Conservation (phyloP, 1,139 yeast genomes). For the Kodamaea derodonti region DNA sequence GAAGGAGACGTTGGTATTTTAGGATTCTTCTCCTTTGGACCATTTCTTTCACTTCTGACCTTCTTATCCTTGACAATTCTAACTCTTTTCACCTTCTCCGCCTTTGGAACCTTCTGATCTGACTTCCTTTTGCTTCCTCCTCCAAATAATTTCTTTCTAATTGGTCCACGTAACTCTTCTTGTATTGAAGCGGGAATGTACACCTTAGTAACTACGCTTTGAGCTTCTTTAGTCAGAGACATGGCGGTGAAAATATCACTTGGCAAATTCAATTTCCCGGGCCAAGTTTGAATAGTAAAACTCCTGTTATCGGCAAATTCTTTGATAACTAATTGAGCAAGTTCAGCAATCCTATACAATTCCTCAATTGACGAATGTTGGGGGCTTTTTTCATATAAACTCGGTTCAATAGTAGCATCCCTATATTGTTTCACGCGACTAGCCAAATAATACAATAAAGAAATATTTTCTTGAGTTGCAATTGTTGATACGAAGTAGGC, state of each 20-base stretch:
- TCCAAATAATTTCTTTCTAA: conserved; percentile 23
- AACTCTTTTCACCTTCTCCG: conserved; percentile 1
- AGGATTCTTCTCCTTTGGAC: conserved; percentile 7
- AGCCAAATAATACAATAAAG: conserved; percentile 70
- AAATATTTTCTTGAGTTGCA: conserved; percentile 64
- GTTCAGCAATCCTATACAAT: conserved; percentile 67
- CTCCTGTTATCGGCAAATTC: conserved; percentile 52
- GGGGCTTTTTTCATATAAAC: conserved; percentile 27
- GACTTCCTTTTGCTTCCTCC: conserved; percentile 5
- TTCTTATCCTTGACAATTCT: conserved; percentile 7
- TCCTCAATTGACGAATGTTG: conserved; percentile 28
- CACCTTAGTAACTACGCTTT: conserved; percentile 39
- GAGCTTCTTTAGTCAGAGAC: conserved; percentile 42
- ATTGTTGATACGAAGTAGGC: conserved; percentile 58
- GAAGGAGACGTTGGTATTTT: conserved; percentile 19
- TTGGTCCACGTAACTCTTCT: conserved; percentile 21
- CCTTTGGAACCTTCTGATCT: conserved; percentile 5
- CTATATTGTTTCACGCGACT: conserved; percentile 78
- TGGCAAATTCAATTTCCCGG: conserved; percentile 69
- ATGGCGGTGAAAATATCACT: conserved; percentile 62
- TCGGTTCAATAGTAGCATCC: conserved; percentile 47
- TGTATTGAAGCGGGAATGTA: conserved; percentile 47
- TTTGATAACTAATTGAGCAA: conserved; percentile 64
- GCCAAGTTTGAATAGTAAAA: conserved; percentile 80
- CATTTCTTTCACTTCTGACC: conserved; percentile 15